A percentile compares a stretch with the other conserved stretches of the same genome.
Evolutionary conservation across 1,284 basidiomycete species (phyloP).

Genomic region (Abortiporus biennis): DNA sequence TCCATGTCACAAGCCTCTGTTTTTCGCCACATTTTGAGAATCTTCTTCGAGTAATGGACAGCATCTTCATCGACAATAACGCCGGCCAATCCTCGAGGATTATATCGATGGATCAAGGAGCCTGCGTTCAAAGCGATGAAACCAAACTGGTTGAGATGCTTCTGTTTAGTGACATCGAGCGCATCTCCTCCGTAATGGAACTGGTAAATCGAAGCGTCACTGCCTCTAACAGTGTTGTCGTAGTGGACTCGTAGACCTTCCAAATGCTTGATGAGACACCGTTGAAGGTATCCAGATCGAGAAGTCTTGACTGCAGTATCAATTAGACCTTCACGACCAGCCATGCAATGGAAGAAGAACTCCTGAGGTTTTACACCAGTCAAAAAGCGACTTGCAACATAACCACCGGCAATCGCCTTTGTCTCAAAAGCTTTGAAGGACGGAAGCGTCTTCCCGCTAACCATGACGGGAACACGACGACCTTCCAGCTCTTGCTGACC

Average conservation of each 20-base stretch:
- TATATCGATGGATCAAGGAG: constrained; percentile 74
- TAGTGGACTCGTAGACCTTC: constrained; percentile 97
- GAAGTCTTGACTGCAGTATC: constrained; percentile 99
- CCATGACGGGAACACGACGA: constrained; percentile 98
- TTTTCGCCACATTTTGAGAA: constrained; percentile 67
- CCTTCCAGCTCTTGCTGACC: constrained; percentile 99
- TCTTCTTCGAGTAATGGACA: constrained; percentile 81
- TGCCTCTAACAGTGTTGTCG: constrained; percentile 96
- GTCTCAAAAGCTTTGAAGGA: constrained; percentile 98
- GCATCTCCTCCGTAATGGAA: constrained; percentile 98
- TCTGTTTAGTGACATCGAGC: constrained; percentile 94
- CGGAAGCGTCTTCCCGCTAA: constrained; percentile 96
- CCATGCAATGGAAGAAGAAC: constrained; percentile 99
- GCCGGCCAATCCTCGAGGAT: constrained; percentile 55
- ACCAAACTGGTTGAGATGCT: constrained; percentile 87
- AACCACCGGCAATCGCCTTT: constrained; percentile 96
- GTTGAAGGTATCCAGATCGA: constrained; percentile 96
- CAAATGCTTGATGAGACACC: constrained; percentile 97
- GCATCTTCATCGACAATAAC: constrained; percentile 70
- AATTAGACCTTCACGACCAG: constrained; percentile 97
- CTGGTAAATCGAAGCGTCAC: constrained; percentile 90
- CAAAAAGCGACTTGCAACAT: constrained; percentile 98
- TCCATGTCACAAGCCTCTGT: constrained; percentile 55
- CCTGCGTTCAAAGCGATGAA: constrained; percentile 88
- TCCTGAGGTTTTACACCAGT: constrained; percentile 98